Conservation (phyloP, 2,329 filamentous ascomycete species). For the Torrubiellomyces zombiae region DNA sequence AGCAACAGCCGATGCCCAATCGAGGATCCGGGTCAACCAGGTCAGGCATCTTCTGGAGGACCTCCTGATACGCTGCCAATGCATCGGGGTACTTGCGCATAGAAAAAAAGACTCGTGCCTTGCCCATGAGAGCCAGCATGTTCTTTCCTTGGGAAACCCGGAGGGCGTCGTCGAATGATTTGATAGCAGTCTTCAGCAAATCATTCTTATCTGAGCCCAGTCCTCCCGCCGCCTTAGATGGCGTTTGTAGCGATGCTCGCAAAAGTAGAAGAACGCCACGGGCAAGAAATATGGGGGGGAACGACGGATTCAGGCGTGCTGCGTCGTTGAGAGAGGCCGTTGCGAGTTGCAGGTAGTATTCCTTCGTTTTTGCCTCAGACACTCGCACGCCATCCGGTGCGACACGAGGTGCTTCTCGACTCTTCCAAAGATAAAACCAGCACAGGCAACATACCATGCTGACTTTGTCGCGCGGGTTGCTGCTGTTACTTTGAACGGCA, state of each 20-base stretch:
- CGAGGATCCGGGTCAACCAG: conserved; percentile 86
- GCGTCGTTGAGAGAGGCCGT: conserved; percentile 88
- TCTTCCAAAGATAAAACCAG: conserved; percentile 86
- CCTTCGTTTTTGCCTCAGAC: conserved; percentile 74
- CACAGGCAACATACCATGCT: conserved; percentile 72
- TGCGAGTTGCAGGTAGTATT: conserved; percentile 80
- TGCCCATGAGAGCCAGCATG: conserved; percentile 81
- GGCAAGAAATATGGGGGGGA: conserved; percentile 79
- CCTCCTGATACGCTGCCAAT: conserved; percentile 71
- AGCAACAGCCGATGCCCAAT: conserved; percentile 89
- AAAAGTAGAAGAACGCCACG: conserved; percentile 80
- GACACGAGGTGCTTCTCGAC: conserved; percentile 55
- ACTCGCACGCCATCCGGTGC: conserved; percentile 44
- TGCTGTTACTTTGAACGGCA: conserved; percentile 51
- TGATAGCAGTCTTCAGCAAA: conserved; percentile 67
- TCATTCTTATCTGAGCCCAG: conserved; percentile 62
- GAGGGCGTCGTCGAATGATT: conserved; percentile 88
- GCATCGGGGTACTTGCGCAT: conserved; percentile 76
- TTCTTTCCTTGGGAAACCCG: conserved; percentile 74
- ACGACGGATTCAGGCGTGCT: conserved; percentile 82
- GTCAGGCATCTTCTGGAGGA: conserved; percentile 69
- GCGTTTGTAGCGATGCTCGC: conserved; percentile 67
- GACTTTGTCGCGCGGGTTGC: conserved; percentile 65
- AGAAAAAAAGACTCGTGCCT: conserved; percentile 72
- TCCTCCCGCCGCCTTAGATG: conserved; percentile 49